phyloP scores from a whole-genome alignment of 106 monocot species.

The Phalaenopsis aphrodite region DNA sequence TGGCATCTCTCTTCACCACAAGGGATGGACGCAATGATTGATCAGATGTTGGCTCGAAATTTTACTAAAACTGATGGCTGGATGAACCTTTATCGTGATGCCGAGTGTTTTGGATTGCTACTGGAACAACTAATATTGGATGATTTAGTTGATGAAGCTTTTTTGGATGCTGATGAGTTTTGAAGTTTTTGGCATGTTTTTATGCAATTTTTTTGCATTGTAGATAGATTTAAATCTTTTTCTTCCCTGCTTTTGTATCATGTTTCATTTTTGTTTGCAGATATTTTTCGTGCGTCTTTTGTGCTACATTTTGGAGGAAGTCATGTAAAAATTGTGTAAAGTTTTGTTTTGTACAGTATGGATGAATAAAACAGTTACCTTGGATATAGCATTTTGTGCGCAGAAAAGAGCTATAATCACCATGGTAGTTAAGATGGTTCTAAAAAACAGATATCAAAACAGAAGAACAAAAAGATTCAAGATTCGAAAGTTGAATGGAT shows the following conservation, averaged over 20 bases:
- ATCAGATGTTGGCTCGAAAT: constrained; percentile 23
- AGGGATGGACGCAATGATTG: not conserved
- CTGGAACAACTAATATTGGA: constrained; percentile 55
- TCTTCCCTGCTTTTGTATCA: not conserved
- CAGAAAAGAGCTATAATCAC: too few relatives aligned
- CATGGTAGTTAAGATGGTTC: too few relatives aligned
- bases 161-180: constrained; percentile 2
- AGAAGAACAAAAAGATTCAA: too few relatives aligned
- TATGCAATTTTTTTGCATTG: not conserved
- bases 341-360: not conserved
- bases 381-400: not conserved
- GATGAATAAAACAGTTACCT: not conserved
- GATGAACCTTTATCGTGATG: constrained; percentile 49
- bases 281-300: not conserved
- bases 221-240: not conserved
- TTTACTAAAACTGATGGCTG: constrained; percentile 47
- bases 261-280: not conserved
- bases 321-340: not conserved
- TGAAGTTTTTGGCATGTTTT: not conserved
- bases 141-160: constrained; percentile 50
- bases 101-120: constrained; percentile 30
- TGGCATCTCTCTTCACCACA: constrained; percentile 25
- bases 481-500: too few relatives aligned
- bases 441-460: too few relatives aligned
- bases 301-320: not conserved